Evolutionary conservation across 257 asterid species (phyloP).

Genomic region (Datura wrightii): DNA sequence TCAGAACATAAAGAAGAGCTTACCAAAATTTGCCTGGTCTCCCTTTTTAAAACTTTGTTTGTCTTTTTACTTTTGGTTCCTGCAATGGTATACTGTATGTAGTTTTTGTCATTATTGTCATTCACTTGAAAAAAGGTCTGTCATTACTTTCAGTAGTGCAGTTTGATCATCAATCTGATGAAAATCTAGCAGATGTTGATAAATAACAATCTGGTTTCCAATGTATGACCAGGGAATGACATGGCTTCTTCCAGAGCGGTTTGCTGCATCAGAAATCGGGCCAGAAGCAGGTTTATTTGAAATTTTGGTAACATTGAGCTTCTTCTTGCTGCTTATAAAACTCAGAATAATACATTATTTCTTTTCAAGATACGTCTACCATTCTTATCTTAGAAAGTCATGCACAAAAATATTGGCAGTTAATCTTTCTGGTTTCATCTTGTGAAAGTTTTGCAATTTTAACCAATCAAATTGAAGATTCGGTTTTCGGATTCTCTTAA

Average conservation of each 20-base stretch:
- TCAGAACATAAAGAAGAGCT: neutral
- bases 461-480: neutral
- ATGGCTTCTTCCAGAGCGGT: constrained; percentile 97
- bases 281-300: constrained; percentile 99
- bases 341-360: constrained; percentile 18
- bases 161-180: neutral
- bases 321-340: constrained; percentile 57
- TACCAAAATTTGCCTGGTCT: neutral
- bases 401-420: constrained; percentile 20
- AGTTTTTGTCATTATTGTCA: neutral
- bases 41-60: neutral
- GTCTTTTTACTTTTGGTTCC: neutral
- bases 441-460: constrained; percentile 15
- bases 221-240: constrained; percentile 80
- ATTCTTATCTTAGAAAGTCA: neutral
- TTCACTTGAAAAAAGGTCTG: neutral
- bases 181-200: constrained; percentile 21
- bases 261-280: constrained; percentile 96
- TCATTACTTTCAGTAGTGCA: neutral
- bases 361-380: neutral
- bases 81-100: neutral
- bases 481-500: neutral
- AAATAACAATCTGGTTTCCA: constrained; percentile 27
- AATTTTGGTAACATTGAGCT: constrained; percentile 86
- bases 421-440: constrained; percentile 1